Conservation (phyloP, 805 yeast species). For the Saccharomycopsis babjevae region DNA sequence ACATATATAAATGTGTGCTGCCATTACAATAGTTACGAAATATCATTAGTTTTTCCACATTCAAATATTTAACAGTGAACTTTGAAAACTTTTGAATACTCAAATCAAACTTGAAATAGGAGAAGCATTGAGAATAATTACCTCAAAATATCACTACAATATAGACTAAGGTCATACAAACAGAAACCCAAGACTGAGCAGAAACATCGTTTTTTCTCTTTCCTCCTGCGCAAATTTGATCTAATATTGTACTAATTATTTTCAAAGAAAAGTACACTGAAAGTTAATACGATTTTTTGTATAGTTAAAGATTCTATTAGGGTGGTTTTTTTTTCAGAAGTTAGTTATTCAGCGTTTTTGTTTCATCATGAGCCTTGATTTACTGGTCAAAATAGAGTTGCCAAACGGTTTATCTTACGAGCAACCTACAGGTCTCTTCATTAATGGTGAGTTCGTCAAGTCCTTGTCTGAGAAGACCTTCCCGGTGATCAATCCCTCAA, state of each 20-base stretch:
- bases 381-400: constrained; percentile 35
- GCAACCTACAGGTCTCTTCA: constrained; percentile 78
- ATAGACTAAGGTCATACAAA: neutral
- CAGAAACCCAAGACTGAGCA: neutral
- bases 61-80: neutral
- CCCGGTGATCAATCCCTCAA: constrained; percentile 56
- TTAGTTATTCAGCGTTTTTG: too few relatives aligned
- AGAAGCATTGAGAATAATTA: neutral
- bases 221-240: too few relatives aligned
- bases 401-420: constrained; percentile 69
- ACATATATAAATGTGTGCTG: too few relatives aligned
- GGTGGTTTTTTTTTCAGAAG: too few relatives aligned
- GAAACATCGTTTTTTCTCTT: too few relatives aligned
- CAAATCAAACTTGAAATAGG: too few relatives aligned
- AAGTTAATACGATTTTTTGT: too few relatives aligned
- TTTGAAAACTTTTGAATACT: too few relatives aligned
- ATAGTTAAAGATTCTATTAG: too few relatives aligned
- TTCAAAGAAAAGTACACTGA: too few relatives aligned
- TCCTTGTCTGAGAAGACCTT: constrained; percentile 52
- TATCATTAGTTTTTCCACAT: neutral
- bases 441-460: constrained; percentile 64
- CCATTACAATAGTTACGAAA: neutral
- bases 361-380: neutral
- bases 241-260: too few relatives aligned
- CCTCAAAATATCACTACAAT: too few relatives aligned